Base-by-base conservation (phyloP, 225 moss, liverwort and hornwort genomes). In the Sphagnum tenellum region DNA sequence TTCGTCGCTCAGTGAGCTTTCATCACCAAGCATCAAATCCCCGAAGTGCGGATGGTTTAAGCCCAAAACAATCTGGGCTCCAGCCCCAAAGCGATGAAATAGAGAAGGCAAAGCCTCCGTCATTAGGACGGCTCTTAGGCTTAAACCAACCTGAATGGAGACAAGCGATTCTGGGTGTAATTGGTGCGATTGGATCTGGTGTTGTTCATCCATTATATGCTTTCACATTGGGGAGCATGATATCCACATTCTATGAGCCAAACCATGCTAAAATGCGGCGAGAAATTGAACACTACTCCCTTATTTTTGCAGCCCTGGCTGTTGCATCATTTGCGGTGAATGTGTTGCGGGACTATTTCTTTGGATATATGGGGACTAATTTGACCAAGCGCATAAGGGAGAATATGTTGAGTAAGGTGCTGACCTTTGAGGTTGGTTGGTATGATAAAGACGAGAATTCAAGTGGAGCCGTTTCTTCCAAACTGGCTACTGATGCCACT, bases 131-230 rank as follows among this genome's bases (percentile, higher is more conserved):
- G 10, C 64, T 82, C 8, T 64, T 86, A n/a, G 70, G 60, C 59
- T 54, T 86, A 50, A 86, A 79, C 73, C 75, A 58, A 55, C 83
- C 87, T n/a, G 83, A 87, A 59, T 87, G 87, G 87, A 80, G 59
- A 65, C 76, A 78, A 55, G 82, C 66, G 3, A 45, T 78, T 3
- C 7, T 83, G 63, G 87, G 83, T 12, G 55, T 61, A 10, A 0
- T 76, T 0, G 87, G 87, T 9, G 87, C 83, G 0, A 59, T 50
- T 1, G 78, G 75, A 52, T 83, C 72, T 49, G 87, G 87, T 4
- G 46, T 68, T 4, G 68, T 77, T 57, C 76, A 75, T 60, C 87
- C 87, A 0, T 7, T 74, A 44, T 83, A 76, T 45, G 67, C 87
- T 7, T 87, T 77, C 66, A 59, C 75, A 2, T 55, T 86, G 64